Evolutionary conservation across 75 land plant species (phyloP).

Genomic region (Adiantum capillusveneris): DNA sequence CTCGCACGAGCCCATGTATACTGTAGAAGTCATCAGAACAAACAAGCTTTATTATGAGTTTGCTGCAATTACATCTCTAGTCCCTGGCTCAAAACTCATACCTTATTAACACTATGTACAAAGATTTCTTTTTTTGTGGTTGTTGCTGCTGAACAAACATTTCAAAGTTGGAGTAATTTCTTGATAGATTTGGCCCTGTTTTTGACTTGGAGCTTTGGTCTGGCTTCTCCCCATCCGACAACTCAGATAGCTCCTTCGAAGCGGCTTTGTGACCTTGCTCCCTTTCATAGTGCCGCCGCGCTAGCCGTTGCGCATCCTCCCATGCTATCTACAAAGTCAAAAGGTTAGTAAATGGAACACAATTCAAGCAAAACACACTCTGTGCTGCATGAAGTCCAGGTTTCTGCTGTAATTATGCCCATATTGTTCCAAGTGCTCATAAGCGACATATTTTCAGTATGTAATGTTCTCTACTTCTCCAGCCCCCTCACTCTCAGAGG

Average conservation of each 20-base stretch:
- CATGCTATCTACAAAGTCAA: constrained; percentile 36
- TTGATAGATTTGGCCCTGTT: neutral
- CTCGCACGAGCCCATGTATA: constrained; percentile 61
- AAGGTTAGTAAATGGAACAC: too few species aligned
- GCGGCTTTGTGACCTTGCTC: constrained; percentile 42
- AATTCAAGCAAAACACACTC: too few species aligned
- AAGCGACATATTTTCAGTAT: too few species aligned
- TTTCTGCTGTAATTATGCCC: too few species aligned
- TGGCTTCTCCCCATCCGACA: constrained; percentile 52
- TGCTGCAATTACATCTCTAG: too few species aligned
- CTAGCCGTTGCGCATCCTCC: constrained; percentile 35
- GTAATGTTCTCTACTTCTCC: too few species aligned
- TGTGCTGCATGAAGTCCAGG: too few species aligned
- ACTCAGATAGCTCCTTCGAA: constrained; percentile 42
- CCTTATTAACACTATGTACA: constrained; percentile 41
- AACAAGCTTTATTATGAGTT: too few species aligned
- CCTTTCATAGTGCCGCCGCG: constrained; percentile 36
- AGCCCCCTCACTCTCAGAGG: neutral
- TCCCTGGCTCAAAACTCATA: too few species aligned
- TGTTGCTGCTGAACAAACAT: constrained; percentile 5
- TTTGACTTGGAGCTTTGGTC: constrained; percentile 1
- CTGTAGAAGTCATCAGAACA: constrained; percentile 34
- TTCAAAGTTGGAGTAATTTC: constrained; percentile 4
- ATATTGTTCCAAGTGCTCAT: too few species aligned
- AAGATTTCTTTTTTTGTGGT: constrained; percentile 23